phyloP scores from a whole-genome alignment of 108 stramenopile species.

The Skeletonema potamos region DNA sequence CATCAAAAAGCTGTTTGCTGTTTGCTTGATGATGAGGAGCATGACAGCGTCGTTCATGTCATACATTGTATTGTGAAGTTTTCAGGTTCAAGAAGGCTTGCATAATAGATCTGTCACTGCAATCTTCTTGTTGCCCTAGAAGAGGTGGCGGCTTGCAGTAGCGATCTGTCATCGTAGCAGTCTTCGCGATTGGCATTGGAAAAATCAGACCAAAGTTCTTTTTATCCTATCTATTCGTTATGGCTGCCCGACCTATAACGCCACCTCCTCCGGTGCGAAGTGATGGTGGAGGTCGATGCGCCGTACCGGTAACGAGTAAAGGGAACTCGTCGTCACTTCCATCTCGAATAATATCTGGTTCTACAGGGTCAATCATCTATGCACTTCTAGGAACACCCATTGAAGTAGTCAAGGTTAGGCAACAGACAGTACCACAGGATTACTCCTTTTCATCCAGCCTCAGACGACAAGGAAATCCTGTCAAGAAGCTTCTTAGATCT shows the following conservation, averaged over 20 bases:
- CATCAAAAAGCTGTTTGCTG: too few relatives aligned
- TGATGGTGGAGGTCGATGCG: background rate
- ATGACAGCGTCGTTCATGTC: too few relatives aligned
- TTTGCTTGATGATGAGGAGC: too few relatives aligned
- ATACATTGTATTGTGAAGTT: too few relatives aligned
- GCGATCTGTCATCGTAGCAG: too few relatives aligned
- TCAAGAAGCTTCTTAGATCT: conserved; percentile 10
- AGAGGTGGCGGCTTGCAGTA: too few relatives aligned
- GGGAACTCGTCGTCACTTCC: conserved; percentile 1
- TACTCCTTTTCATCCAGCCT: background rate
- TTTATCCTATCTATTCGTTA: background rate
- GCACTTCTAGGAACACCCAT: conserved; percentile 66
- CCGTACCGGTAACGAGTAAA: too few relatives aligned
- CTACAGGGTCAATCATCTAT: conserved; percentile 63
- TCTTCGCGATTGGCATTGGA: too few relatives aligned
- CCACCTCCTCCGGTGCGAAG: background rate
- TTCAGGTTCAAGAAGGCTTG: too few relatives aligned
- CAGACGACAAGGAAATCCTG: background rate
- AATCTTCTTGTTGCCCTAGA: too few relatives aligned
- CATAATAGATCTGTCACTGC: too few relatives aligned
- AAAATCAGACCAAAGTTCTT: too few relatives aligned
- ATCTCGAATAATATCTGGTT: conserved; percentile 55
- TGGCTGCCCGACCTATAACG: background rate
- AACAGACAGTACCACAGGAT: conserved; percentile 40
- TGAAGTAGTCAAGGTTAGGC: conserved; percentile 78